Conservation (phyloP, 2,329 filamentous ascomycete species). For the Paramyrothecium roridum region DNA sequence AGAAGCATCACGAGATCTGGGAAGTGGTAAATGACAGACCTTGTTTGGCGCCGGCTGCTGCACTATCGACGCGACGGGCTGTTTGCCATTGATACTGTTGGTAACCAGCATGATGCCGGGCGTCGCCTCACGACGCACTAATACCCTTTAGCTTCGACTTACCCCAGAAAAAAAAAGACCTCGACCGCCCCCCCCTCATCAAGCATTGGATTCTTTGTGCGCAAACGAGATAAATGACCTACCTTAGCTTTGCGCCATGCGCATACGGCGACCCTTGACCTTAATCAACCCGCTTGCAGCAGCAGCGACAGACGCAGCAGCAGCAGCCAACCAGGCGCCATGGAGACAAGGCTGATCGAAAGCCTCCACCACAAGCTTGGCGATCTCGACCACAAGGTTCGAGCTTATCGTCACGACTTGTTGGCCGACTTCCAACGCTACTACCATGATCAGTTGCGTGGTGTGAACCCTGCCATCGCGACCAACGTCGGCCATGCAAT, state of each 20-base stretch:
- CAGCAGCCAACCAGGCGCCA: constrained; percentile 27
- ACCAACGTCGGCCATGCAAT: constrained; percentile 44
- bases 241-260: constrained; percentile 35
- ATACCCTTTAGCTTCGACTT: background rate
- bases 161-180: background rate
- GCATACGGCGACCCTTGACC: constrained; percentile 26
- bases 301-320: background rate
- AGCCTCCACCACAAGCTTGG: constrained; percentile 51
- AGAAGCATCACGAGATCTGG: no score
- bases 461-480: constrained; percentile 43
- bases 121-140: background rate
- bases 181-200: background rate
- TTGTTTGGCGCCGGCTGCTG: no score
- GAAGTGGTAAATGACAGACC: no score
- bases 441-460: constrained; percentile 46
- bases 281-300: constrained; percentile 23
- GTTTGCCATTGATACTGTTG: no score
- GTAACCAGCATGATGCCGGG: no score
- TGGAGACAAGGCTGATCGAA: constrained; percentile 43
- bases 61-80: no score
- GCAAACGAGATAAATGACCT: constrained; percentile 2
- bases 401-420: constrained; percentile 54
- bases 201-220: background rate
- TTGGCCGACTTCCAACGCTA: constrained; percentile 54
- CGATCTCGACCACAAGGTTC: constrained; percentile 56